Base-by-base conservation (phyloP, 768 basidiomycete species). In the Boletus sp. region DNA sequence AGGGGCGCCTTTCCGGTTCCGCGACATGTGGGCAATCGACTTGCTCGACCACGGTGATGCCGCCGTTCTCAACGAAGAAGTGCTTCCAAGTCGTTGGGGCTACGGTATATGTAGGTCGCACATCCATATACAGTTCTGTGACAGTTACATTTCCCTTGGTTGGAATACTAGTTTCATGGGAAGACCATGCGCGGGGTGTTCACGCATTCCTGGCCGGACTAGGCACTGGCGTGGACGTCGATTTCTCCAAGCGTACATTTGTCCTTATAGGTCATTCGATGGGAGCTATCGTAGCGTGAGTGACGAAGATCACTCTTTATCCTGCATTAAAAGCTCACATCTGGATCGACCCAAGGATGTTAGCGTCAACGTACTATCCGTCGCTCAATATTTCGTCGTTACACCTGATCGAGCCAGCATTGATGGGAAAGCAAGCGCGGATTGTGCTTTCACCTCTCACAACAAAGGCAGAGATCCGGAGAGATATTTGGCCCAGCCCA, bases 41-140 rank as follows among this genome's bases (percentile, higher is more conserved):
- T 32, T 55, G 32, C 52, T 52, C 0, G 57, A 57, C 47, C 62
- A 61, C 0, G 55, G 59, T 1, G 56, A 63, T 12, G 24, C 61
- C 0, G 61, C 61, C 3, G 29, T 60, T 5, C 35, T 55, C 44
- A 63, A 60, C 33, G 59, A 60, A 30, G 50, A 52, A 2, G 24
- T 35, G 15, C 52, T 62, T 6, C 24, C 24, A 24, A 24, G 24
- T 24, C 9, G n/a, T 0, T 52, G 39, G 18, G 55, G 52, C 36
- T 54, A 48, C 32, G 9, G 39, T 1, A 47, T 12, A 3, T 59
- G 54, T 56, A 40, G 4, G 61, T 12, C 18, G 5, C 37, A 4
- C 35, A 1, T 17, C 37, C 15, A 17, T 39, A 39, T 9, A 17
- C 14, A 9, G 11, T 17, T 14, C 33, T 24, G 24, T 24, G 24